A percentile compares a stretch with the other conserved stretches of the same genome.
phyloP scores from a whole-genome alignment of 225 moss, liverwort and hornwort species.

The Pseudisothecium myosuroides region DNA sequence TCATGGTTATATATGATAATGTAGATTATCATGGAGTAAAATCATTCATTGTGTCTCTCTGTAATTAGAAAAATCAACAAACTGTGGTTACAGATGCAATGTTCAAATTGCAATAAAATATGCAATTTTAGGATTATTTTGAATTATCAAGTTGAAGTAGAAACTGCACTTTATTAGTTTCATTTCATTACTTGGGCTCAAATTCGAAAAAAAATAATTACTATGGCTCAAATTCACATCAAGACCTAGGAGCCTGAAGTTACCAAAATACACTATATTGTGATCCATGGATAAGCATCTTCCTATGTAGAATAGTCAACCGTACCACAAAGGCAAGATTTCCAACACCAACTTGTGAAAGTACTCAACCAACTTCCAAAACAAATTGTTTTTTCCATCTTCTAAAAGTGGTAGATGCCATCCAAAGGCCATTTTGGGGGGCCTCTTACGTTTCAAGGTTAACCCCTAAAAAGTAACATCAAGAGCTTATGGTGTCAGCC shows the following conservation, averaged over 20 bases:
- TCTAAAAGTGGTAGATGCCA: too few species aligned
- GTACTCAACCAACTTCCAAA: not conserved
- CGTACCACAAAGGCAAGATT: not conserved
- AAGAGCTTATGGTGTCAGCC: too few species aligned
- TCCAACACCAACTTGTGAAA: not conserved
- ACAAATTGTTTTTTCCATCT: not conserved
- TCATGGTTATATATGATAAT: too few species aligned
- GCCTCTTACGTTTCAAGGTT: fast-evolving
- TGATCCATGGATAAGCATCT: not conserved
- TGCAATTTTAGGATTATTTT: too few species aligned
- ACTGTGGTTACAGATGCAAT: fast-evolving
- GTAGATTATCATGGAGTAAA: too few species aligned
- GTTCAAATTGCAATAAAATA: not conserved
- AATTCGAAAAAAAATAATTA: not conserved
- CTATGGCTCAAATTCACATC: not conserved
- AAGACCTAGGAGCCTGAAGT: not conserved
- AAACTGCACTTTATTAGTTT: not conserved
- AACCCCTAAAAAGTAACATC: not conserved
- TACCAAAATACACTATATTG: too few species aligned
- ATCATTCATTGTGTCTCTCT: fast-evolving
- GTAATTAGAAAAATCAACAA: too few species aligned
- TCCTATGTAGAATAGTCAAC: not conserved
- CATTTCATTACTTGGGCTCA: not conserved
- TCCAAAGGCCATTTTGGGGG: not conserved
- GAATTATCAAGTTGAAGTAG: not conserved